Evolutionary conservation across 306 rosid genomes (phyloP).

Genomic region (Mimosa bimucronata): DNA sequence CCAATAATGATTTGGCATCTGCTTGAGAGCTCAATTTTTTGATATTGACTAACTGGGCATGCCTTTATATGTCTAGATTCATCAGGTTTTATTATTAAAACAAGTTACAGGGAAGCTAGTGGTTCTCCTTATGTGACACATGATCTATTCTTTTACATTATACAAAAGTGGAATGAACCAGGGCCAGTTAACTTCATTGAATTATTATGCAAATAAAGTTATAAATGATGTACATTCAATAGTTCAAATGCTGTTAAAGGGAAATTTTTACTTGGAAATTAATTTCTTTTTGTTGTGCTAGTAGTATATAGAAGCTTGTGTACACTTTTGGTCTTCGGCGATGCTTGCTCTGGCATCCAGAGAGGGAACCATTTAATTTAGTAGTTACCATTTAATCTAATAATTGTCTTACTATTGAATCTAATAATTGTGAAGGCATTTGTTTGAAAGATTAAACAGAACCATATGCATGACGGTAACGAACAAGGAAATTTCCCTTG

Average conservation of each 20-base stretch:
- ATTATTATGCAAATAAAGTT: conserved; percentile 4
- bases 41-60: conserved; percentile 17
- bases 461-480: too few species aligned
- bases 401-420: too few species aligned
- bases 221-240: conserved; percentile 8
- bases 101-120: conserved; percentile 4
- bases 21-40: conserved; percentile 20
- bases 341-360: too few species aligned
- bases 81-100: conserved; percentile 10
- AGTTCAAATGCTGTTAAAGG: conserved; percentile 18
- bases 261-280: conserved; percentile 15
- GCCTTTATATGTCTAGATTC: conserved; percentile 27
- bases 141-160: conserved; percentile 14
- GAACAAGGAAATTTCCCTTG: too few species aligned
- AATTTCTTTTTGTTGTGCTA: conserved; percentile 4
- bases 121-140: neutral
- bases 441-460: too few species aligned
- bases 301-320: too few species aligned
- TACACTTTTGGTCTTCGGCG: too few species aligned
- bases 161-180: conserved; percentile 20
- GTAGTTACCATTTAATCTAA: too few species aligned
- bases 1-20: conserved; percentile 21
- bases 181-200: conserved; percentile 7
- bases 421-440: too few species aligned
- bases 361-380: too few species aligned